Percentiles rank a stretch among this genome's conserved stretches.
These are phyloP conservation scores for Strigomonas culicis DNA, from an alignment of 208 protist genomes.

Conservation along the genomic window DNA sequence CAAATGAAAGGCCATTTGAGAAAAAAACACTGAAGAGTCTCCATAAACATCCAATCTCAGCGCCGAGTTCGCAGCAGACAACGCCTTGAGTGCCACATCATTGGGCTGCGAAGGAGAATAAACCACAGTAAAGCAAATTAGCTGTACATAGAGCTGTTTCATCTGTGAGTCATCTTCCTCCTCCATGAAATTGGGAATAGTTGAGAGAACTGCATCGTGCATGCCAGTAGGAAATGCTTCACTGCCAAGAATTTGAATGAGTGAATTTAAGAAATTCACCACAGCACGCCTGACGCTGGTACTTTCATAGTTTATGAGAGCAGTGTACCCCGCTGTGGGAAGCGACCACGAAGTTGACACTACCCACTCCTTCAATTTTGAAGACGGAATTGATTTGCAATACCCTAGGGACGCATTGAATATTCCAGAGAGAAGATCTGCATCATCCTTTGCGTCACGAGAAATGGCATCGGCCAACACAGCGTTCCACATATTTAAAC, in stretches of 20 bases:
- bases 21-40: slow-evolving; percentile 56
- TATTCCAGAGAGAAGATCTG: slow-evolving; percentile 51
- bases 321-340: slow-evolving; percentile 30
- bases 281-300: slow-evolving; percentile 32
- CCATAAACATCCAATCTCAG: slow-evolving; percentile 73
- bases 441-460: slow-evolving; percentile 52
- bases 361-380: slow-evolving; percentile 38
- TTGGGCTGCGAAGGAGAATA: slow-evolving; percentile 2
- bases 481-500: slow-evolving; percentile 47
- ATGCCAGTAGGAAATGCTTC: slow-evolving; percentile 35
- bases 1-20: slow-evolving; percentile 64
- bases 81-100: slow-evolving; percentile 12
- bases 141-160: slow-evolving; percentile 29
- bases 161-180: slow-evolving; percentile 45
- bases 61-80: slow-evolving; percentile 38
- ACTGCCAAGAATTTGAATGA: slow-evolving; percentile 39
- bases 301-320: slow-evolving; percentile 29
- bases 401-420: slow-evolving; percentile 54
- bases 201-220: slow-evolving; percentile 32
- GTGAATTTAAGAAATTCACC: slow-evolving; percentile 33
- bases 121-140: slow-evolving; percentile 16
- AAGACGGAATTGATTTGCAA: slow-evolving; percentile 41
- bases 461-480: slow-evolving; percentile 56
- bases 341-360: slow-evolving; percentile 34
- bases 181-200: slow-evolving; percentile 20